phyloP scores from a whole-genome alignment of 2,329 filamentous ascomycete species.

The Calonectria pseudoreteaudii region DNA sequence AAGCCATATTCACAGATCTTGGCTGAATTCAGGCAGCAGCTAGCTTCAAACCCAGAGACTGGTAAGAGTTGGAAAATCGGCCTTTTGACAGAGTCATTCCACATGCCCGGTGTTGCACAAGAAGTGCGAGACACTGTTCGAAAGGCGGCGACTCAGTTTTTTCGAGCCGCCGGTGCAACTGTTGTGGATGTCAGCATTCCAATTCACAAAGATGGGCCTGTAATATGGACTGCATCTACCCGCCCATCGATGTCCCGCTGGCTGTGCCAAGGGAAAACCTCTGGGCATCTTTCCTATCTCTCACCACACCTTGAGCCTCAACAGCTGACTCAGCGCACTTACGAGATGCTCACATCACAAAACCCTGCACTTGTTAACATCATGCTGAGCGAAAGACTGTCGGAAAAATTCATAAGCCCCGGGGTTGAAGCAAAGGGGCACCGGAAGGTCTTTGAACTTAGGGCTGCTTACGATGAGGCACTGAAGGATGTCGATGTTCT shows the following conservation, averaged over 20 bases:
- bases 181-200: slow-evolving; percentile 60
- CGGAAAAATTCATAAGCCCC: slow-evolving; percentile 39
- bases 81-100: slow-evolving; percentile 58
- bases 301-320: slow-evolving; percentile 48
- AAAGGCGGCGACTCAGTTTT: slow-evolving; percentile 45
- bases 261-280: slow-evolving; percentile 46
- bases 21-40: slow-evolving; percentile 16
- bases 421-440: slow-evolving; percentile 58
- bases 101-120: slow-evolving; percentile 50
- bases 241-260: slow-evolving; percentile 48
- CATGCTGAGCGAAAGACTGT: slow-evolving; percentile 54
- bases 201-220: slow-evolving; percentile 58
- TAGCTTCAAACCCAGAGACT: slow-evolving; percentile 17
- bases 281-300: slow-evolving; percentile 48
- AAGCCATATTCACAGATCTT: slow-evolving; percentile 47
- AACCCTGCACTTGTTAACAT: slow-evolving; percentile 62
- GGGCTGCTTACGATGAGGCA: slow-evolving; percentile 59
- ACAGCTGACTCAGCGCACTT: slow-evolving; percentile 55
- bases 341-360: slow-evolving; percentile 52
- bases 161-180: slow-evolving; percentile 55
- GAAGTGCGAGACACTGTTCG: slow-evolving; percentile 54
- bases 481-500: slow-evolving; percentile 59
- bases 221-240: slow-evolving; percentile 47
- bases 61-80: slow-evolving; percentile 54
- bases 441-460: slow-evolving; percentile 52